phyloP scores from a whole-genome alignment of 2,329 filamentous ascomycete genomes.

The Stemphylium lycopersici region DNA sequence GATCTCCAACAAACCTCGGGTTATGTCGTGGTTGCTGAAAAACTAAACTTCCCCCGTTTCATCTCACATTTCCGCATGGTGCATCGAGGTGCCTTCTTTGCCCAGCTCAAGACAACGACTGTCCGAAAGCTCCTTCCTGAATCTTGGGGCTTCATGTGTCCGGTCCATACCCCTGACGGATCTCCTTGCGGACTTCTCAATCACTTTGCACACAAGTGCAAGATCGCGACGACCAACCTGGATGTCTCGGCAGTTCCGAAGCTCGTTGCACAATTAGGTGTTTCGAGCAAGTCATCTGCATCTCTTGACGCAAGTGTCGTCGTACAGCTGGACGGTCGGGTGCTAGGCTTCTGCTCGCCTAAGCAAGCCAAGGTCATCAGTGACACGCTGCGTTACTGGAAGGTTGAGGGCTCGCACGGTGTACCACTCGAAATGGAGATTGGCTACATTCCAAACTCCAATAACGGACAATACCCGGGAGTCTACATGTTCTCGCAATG shows the following conservation, averaged over 20 bases:
- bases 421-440: constrained; percentile 88
- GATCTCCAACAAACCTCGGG: constrained; percentile 94
- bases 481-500: constrained; percentile 90
- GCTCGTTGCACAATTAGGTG: constrained; percentile 78
- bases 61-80: constrained; percentile 99
- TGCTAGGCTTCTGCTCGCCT: constrained; percentile 89
- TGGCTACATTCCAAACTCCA: constrained; percentile 85
- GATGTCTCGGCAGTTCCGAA: constrained; percentile 77
- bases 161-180: constrained; percentile 96
- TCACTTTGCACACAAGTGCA: constrained; percentile 93
- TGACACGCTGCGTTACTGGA: constrained; percentile 91
- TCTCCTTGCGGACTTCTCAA: constrained; percentile 92
- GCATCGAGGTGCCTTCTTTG: constrained; percentile 98
- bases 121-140: constrained; percentile 95
- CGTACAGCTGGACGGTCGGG: constrained; percentile 86
- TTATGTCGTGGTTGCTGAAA: constrained; percentile 87
- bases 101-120: constrained; percentile 94
- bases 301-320: constrained; percentile 83
- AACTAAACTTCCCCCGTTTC: constrained; percentile 95
- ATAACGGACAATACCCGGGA: constrained; percentile 93
- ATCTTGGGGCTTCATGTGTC: constrained; percentile 94
- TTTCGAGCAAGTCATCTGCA: constrained; percentile 76
- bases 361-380: constrained; percentile 80
- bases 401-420: constrained; percentile 82
- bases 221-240: constrained; percentile 76